A percentile compares a stretch with the other conserved stretches of the same genome.
phyloP scores from a whole-genome alignment of 176 grass and related monocot genomes.

The Rhynchospora pubera region DNA sequence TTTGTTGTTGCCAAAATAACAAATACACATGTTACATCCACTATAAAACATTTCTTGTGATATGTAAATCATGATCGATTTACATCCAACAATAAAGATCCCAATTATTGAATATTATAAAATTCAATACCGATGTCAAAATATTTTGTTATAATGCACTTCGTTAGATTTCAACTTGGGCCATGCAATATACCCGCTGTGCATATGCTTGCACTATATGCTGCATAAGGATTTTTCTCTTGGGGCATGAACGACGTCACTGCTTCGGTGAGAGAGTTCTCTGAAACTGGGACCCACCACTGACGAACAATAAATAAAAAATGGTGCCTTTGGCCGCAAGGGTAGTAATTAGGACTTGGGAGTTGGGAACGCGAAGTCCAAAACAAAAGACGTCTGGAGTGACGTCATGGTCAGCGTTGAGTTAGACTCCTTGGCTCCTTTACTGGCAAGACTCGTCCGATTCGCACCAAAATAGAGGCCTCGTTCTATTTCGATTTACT shows the following conservation, averaged over 20 bases:
- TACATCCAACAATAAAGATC: too few relatives aligned
- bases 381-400: slow-evolving; percentile 42
- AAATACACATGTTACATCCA: too few relatives aligned
- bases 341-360: too few relatives aligned
- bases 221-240: background rate
- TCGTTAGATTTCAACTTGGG: background rate
- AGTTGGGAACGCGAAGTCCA: slow-evolving; percentile 7
- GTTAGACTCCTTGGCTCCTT: background rate
- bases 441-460: background rate
- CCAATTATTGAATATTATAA: too few relatives aligned
- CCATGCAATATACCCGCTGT: background rate
- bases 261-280: background rate
- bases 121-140: background rate
- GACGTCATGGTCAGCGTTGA: slow-evolving; percentile 15
- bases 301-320: background rate
- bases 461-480: too few relatives aligned
- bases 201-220: background rate
- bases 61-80: too few relatives aligned
- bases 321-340: slow-evolving; percentile 31
- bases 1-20: too few relatives aligned
- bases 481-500: background rate
- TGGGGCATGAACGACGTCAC: background rate
- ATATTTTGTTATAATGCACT: too few relatives aligned
- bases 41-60: too few relatives aligned
- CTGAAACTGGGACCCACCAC: background rate